Evolutionary conservation across 768 basidiomycete species (phyloP).

Genomic region (Phylloporus arenicola): DNA sequence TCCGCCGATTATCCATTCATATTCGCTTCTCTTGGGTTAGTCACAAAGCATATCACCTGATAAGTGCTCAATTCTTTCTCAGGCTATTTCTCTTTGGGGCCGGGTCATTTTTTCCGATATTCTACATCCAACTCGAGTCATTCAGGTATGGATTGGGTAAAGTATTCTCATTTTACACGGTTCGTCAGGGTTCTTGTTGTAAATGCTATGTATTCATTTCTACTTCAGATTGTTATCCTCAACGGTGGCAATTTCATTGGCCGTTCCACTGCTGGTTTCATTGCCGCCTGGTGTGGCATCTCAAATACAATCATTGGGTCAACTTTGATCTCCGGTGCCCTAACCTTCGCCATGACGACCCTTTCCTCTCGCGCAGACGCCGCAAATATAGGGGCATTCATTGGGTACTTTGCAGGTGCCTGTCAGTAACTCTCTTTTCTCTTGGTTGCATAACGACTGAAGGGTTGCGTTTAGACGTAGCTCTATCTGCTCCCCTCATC

Average conservation of each 20-base stretch:
- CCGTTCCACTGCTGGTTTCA: conserved; percentile 32
- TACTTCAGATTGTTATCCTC: conserved; percentile 33
- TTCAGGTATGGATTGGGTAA: conserved; percentile 41
- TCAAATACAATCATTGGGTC: conserved; percentile 39
- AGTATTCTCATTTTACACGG: conserved; percentile 52
- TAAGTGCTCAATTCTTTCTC: neutral
- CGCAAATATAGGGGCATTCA: conserved; percentile 36
- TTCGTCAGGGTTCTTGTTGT: conserved; percentile 19
- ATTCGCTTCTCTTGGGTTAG: conserved; percentile 22
- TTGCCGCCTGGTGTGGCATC: conserved; percentile 38
- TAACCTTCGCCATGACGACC: conserved; percentile 41
- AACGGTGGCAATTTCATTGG: conserved; percentile 35
- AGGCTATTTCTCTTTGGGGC: conserved; percentile 20
- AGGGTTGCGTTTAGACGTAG: conserved; percentile 30
- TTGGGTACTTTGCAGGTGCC: conserved; percentile 48
- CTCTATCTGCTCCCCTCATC: conserved; percentile 39
- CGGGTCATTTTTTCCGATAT: conserved; percentile 45
- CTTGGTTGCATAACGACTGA: neutral
- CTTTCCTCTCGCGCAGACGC: conserved; percentile 35
- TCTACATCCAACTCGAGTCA: conserved; percentile 55
- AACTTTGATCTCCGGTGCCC: conserved; percentile 29
- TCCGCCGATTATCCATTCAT: conserved; percentile 22
- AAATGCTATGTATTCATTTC: neutral
- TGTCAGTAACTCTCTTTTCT: conserved; percentile 24
- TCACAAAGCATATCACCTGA: neutral